phyloP scores from a whole-genome alignment of 495 filamentous ascomycete genomes.

The Hypoxylon subgilvum region DNA sequence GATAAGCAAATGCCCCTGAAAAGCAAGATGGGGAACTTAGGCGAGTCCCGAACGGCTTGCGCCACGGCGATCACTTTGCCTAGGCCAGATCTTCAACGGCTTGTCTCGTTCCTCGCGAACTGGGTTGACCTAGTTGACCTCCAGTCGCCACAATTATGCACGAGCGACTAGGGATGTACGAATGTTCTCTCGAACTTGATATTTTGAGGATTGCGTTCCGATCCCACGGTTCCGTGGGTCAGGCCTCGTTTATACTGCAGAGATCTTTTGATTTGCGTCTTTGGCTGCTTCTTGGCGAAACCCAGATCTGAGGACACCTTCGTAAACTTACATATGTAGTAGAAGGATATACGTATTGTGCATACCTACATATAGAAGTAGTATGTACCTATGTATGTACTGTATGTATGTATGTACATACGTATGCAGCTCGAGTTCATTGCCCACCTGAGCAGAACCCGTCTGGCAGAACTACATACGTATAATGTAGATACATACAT shows the following conservation, averaged over 20 bases:
- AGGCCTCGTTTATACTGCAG: background rate
- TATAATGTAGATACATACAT: too few species aligned
- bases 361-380: too few species aligned
- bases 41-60: background rate
- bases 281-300: background rate
- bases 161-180: too few species aligned
- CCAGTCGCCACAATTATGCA: constrained; percentile 10
- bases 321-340: background rate
- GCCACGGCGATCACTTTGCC: constrained; percentile 1
- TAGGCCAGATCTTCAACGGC: constrained; percentile 16
- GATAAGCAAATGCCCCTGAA: constrained; percentile 4
- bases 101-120: constrained; percentile 1
- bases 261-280: constrained; percentile 12
- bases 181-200: background rate
- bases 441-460: too few species aligned
- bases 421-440: too few species aligned
- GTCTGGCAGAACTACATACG: too few species aligned
- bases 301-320: background rate
- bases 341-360: background rate
- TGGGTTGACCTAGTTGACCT: background rate
- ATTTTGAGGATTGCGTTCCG: too few species aligned
- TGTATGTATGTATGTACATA: too few species aligned
- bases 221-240: constrained; percentile 8
- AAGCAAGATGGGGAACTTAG: background rate
- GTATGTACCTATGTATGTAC: too few species aligned